Evolutionary conservation across 129 eudicot species (phyloP).

Genomic region (Mikania micrantha): DNA sequence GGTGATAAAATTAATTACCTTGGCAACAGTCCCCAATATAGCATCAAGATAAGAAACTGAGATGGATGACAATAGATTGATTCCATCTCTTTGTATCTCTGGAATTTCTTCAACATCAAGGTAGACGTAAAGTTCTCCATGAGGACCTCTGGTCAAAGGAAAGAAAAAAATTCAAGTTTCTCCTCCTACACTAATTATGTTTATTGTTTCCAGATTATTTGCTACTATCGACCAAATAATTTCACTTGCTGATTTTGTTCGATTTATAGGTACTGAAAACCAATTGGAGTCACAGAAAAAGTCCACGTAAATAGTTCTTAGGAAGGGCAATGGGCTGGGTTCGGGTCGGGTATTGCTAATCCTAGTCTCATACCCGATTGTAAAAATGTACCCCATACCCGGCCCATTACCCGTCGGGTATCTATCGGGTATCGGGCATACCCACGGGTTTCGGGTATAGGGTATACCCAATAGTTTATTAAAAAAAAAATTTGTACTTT

Average conservation of each 20-base stretch:
- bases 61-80: constrained; percentile 65
- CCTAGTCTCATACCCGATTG: too few species aligned
- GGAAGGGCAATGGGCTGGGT: too few species aligned
- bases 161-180: neutral
- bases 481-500: too few species aligned
- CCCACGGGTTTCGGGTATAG: too few species aligned
- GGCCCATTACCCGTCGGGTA: too few species aligned
- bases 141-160: constrained; percentile 56
- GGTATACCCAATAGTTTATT: too few species aligned
- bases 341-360: too few species aligned
- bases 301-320: neutral
- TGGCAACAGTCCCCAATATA: constrained; percentile 71
- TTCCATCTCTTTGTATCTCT: constrained; percentile 95
- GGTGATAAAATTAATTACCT: constrained; percentile 43
- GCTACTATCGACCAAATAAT: neutral
- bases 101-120: constrained; percentile 88
- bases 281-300: neutral
- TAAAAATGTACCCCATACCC: too few species aligned
- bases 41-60: constrained; percentile 87
- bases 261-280: neutral
- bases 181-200: neutral
- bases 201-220: neutral
- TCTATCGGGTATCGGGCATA: too few species aligned
- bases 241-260: neutral
- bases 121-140: constrained; percentile 93